These are phyloP conservation scores for Citrullus amarus DNA, from an alignment of 306 rosid species.

Conservation along the genomic window DNA sequence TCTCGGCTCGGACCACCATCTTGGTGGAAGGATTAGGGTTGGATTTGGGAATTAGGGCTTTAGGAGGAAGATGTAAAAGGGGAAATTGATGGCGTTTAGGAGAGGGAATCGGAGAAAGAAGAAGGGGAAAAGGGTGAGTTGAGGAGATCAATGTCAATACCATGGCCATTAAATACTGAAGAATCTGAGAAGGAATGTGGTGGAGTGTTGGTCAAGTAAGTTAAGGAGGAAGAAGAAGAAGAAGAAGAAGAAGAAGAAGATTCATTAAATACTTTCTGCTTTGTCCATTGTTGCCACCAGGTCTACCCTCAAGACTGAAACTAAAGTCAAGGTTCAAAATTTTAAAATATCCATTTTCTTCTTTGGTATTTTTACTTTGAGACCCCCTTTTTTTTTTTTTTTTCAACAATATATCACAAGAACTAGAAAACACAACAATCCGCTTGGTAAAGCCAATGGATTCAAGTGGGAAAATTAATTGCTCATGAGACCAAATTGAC, in stretches of 20 bases:
- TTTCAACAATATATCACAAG: too few species aligned
- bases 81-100: slow-evolving; percentile 12
- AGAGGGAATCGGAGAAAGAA: slow-evolving; percentile 14
- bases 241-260: background rate
- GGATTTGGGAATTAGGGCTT: slow-evolving; percentile 7
- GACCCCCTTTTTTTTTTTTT: too few species aligned
- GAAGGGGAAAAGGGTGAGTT: slow-evolving; percentile 13
- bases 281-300: background rate
- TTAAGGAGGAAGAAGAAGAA: background rate
- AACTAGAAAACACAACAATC: too few species aligned
- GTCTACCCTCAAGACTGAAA: background rate
- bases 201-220: background rate
- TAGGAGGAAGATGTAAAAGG: background rate
- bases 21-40: slow-evolving; percentile 4
- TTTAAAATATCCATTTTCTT: too few species aligned
- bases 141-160: slow-evolving; percentile 11
- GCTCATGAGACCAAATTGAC: too few species aligned
- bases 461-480: too few species aligned
- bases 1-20: slow-evolving; percentile 25
- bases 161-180: slow-evolving; percentile 2
- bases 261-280: too few species aligned
- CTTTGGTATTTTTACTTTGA: too few species aligned
- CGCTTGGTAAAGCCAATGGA: too few species aligned
- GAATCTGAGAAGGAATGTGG: background rate
- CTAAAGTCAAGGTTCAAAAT: too few species aligned